Conservation (phyloP, 1,284 basidiomycete genomes). For the Xerocomus minutiporus region DNA sequence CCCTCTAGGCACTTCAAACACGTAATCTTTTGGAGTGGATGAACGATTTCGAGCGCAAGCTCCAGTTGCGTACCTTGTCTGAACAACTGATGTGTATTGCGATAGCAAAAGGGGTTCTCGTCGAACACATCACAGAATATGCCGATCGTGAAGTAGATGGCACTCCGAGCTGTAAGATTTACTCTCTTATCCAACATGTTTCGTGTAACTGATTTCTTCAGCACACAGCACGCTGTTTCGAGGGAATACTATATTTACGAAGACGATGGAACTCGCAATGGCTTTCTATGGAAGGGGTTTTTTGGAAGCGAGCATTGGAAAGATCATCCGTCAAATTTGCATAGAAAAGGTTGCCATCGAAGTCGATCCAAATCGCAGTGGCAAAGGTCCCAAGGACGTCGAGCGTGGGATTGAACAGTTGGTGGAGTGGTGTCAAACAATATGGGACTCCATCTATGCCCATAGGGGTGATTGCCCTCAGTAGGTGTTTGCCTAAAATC, state of each 20-base stretch:
- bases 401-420: slow-evolving; percentile 69
- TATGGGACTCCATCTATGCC: slow-evolving; percentile 76
- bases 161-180: slow-evolving; percentile 51
- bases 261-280: slow-evolving; percentile 76
- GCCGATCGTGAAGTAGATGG: slow-evolving; percentile 65
- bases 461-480: slow-evolving; percentile 67
- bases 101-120: slow-evolving; percentile 55
- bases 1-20: slow-evolving; percentile 49
- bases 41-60: slow-evolving; percentile 59
- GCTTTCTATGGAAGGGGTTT: slow-evolving; percentile 69
- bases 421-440: slow-evolving; percentile 68
- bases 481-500: slow-evolving; percentile 42
- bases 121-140: slow-evolving; percentile 64
- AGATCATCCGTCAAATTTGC: slow-evolving; percentile 61
- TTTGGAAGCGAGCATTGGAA: slow-evolving; percentile 72
- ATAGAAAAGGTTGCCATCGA: slow-evolving; percentile 71
- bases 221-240: slow-evolving; percentile 70
- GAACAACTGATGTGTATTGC: slow-evolving; percentile 64
- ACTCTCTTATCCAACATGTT: neutral
- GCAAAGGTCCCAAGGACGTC: slow-evolving; percentile 54
- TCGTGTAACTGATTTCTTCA: slow-evolving; percentile 23
- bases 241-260: slow-evolving; percentile 77
- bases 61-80: slow-evolving; percentile 59
- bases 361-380: slow-evolving; percentile 65
- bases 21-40: slow-evolving; percentile 74